Evolutionary conservation across 2,329 filamentous ascomycete species (phyloP).

Genomic region (Podosphaera fusca): DNA sequence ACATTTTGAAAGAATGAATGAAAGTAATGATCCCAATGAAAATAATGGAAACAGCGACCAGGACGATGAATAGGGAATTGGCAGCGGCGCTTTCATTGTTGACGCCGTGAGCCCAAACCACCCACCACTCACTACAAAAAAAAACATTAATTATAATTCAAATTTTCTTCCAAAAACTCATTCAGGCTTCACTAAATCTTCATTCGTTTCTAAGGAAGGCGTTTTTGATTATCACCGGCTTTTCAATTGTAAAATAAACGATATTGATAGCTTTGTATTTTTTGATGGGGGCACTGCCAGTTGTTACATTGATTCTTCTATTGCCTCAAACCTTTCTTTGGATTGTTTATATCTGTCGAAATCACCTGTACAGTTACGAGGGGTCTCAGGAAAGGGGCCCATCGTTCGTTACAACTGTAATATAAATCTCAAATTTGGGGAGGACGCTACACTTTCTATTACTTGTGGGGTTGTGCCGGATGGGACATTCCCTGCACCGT

Average conservation of each 20-base stretch:
- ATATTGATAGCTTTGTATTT: neutral
- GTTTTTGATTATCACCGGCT: too few species aligned
- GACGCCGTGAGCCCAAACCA: too few species aligned
- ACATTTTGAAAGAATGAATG: too few species aligned
- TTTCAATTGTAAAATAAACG: too few species aligned
- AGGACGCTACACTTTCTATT: neutral
- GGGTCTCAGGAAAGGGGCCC: neutral
- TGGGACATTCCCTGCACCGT: neutral
- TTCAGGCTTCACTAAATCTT: neutral
- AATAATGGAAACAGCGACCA: too few species aligned
- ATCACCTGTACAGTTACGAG: neutral
- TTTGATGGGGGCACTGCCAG: neutral
- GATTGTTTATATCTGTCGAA: neutral
- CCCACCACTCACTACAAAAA: too few species aligned
- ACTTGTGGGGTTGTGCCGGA: neutral
- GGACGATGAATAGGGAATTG: too few species aligned
- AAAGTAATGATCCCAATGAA: too few species aligned
- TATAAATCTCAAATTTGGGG: neutral
- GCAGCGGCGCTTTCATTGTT: too few species aligned
- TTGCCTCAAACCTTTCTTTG: neutral
- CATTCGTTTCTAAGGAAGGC: neutral
- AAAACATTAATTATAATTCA: too few species aligned
- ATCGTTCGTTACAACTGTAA: neutral
- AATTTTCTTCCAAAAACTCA: neutral
- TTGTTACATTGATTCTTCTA: neutral